phyloP scores from a whole-genome alignment of 257 asterid species.

The Fraxinus anomala region DNA sequence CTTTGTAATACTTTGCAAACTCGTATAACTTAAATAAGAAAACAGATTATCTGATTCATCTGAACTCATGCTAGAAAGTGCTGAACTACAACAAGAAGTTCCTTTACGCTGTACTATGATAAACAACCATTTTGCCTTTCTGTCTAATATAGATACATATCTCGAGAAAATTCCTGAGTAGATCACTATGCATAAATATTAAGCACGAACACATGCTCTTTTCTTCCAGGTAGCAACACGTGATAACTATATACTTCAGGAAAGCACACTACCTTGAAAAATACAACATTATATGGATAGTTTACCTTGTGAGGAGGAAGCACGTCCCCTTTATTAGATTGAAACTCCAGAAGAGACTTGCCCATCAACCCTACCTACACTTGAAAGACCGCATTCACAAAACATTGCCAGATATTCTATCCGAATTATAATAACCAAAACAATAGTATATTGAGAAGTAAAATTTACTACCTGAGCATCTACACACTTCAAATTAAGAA shows the following conservation, averaged over 20 bases:
- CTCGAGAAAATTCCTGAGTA: slow-evolving; percentile 2
- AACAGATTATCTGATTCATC: not conserved
- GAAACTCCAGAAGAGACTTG: slow-evolving; percentile 80
- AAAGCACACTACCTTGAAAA: slow-evolving; percentile 14
- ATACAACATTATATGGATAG: slow-evolving; percentile 5
- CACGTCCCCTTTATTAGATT: slow-evolving; percentile 89
- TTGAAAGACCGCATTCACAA: slow-evolving; percentile 30
- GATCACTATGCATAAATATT: not conserved
- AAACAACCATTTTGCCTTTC: not conserved
- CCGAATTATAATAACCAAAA: not conserved
- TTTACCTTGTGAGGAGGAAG: slow-evolving; percentile 94
- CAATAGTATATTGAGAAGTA: not conserved
- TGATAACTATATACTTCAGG: not conserved
- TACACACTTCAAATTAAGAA: slow-evolving; percentile 86
- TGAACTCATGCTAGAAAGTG: not conserved
- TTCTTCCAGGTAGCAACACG: not conserved
- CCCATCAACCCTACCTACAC: slow-evolving; percentile 92
- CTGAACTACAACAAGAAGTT: slow-evolving; percentile 17
- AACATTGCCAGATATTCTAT: not conserved
- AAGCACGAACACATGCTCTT: not conserved
- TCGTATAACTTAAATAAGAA: not conserved
- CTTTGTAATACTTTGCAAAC: slow-evolving; percentile 6
- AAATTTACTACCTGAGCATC: slow-evolving; percentile 74
- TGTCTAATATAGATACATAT: not conserved
- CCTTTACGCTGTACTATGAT: slow-evolving; percentile 6